These are phyloP conservation scores for Trichoderma guizhouense DNA, from an alignment of 2,329 filamentous ascomycete genomes.

Conservation along the genomic window DNA sequence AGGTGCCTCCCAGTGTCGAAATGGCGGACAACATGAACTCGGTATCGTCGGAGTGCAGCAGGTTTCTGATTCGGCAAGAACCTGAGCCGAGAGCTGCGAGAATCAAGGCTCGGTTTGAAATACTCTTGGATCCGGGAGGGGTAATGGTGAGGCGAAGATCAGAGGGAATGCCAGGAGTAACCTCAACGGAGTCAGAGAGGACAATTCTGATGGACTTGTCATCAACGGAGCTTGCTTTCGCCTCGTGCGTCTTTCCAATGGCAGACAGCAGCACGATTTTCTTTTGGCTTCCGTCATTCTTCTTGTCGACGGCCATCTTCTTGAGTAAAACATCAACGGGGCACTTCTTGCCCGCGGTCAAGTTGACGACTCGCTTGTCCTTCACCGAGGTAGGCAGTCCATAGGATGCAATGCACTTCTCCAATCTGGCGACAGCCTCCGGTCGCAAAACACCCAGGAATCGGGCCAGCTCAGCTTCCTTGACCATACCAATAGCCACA, in stretches of 20 bases:
- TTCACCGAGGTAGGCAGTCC: constrained; percentile 80
- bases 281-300: constrained; percentile 93
- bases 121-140: constrained; percentile 94
- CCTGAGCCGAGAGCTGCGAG: constrained; percentile 86
- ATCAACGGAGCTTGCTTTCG: constrained; percentile 81
- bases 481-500: constrained; percentile 97
- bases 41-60: constrained; percentile 94
- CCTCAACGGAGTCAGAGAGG: constrained; percentile 72
- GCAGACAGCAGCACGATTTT: constrained; percentile 90
- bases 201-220: constrained; percentile 81
- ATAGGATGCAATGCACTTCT: constrained; percentile 94
- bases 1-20: constrained; percentile 75
- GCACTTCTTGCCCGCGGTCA: constrained; percentile 84
- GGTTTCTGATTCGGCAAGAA: constrained; percentile 81
- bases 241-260: constrained; percentile 85
- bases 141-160: constrained; percentile 69
- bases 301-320: constrained; percentile 98
- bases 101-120: constrained; percentile 93
- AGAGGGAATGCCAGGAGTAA: constrained; percentile 68
- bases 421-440: constrained; percentile 81
- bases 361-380: constrained; percentile 76
- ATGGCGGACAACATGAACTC: constrained; percentile 97
- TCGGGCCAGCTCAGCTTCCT: constrained; percentile 89
- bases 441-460: constrained; percentile 82
- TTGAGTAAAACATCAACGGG: constrained; percentile 79